Base-by-base conservation (phyloP, 805 yeast genomes). In the Starmera pachycereana region DNA sequence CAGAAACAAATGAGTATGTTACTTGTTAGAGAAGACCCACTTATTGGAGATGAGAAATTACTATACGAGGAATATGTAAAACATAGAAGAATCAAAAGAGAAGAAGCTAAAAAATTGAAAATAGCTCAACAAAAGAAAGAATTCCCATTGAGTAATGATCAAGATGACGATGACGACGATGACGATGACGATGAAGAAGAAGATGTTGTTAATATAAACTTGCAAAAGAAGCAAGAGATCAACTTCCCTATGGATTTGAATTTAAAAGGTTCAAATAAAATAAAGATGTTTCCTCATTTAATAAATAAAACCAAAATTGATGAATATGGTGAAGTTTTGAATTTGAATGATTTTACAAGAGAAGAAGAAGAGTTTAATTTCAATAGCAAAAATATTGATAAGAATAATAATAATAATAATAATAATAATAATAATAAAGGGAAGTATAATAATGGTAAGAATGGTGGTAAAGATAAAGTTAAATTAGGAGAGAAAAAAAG, bases 301-400 rank as follows among this genome's bases (percentile, higher is more conserved):
- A 71, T 73, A 1, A 71, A 68, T 37, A 74, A 75, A 49, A 63
- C 72, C 19, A 76, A 82, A 47, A 63, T 70, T 36, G 97, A 92
- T 54, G 97, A 90, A 48, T 92, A 90, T 57, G 99, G 99, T 28
- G 80, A 76, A 41, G 61, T 79, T 2, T 78, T 89, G 16, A 78
- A 81, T 45, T 71, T 71, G 34, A 73, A 76, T 32, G 81, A 80
- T 49, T 82, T 79, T 51, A 71, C 67, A 29, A 63, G 71, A 41
- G 75, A 68, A 29, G 79, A 74, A 38, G 74, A 69, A 22, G 27
- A 22, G 6, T 22, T 22, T 22, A 22, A 22, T 22, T 22, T 22
- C 27, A 22, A 22, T 5, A 22, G 5, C 27, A 22, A 22, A 22
- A 22, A 22, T 6, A 22, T 4, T 22, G 9, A 22, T 22, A 22